Evolutionary conservation across 2,329 filamentous ascomycete genomes (phyloP), one percentile per base, ranked within the genome.

Genomic region (Didymella pomorum): DNA sequence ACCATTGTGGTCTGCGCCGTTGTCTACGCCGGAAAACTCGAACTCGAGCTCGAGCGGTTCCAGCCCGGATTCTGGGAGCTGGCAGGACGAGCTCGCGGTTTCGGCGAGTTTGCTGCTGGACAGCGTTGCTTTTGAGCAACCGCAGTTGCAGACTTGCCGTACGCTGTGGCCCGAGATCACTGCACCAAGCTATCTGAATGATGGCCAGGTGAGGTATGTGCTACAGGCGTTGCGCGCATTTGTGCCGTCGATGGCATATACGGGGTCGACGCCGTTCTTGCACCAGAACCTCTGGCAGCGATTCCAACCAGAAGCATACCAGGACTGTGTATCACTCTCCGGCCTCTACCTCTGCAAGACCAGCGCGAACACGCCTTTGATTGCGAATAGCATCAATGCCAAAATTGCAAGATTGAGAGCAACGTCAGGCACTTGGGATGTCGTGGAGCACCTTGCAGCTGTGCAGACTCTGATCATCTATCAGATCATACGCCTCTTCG

Each of bases 391-490:
- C 14, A 71, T 73, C 43, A 46, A 63, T 10, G n/a, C 56, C 29
- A 72, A 73, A 37, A 66, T 72, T 20, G 42, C 63, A 0, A 50
- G 33, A 2, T 57, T 71, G 20, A 52, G 63, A 16, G 50, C 61
- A 6, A 35, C 42, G 1, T 66, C 68, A 2, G 42, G 41, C 3
- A 55, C 12, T 11, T 73, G 72, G 70, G 53, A 61, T 4, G 57
- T 73, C 3, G 21, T 48, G 9, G 65, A 73, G 39, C 71, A 72
- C 35, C 70, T 75, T 18, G 71, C 72, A 10, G 70, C 70, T 10
- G 71, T 74, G 7, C 71, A 75, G 44, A 67, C 72, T 6, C 54
- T 75, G n/a, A 66, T 72, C 26, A 64, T 71, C 45, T 75, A 75
- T 49, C 72, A 75, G 49, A 64, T 68, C 41, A 72, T 73, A 11